Evolutionary conservation across 2,329 filamentous ascomycete genomes (phyloP).

Genomic region (Aotearoamyces nothofagi): DNA sequence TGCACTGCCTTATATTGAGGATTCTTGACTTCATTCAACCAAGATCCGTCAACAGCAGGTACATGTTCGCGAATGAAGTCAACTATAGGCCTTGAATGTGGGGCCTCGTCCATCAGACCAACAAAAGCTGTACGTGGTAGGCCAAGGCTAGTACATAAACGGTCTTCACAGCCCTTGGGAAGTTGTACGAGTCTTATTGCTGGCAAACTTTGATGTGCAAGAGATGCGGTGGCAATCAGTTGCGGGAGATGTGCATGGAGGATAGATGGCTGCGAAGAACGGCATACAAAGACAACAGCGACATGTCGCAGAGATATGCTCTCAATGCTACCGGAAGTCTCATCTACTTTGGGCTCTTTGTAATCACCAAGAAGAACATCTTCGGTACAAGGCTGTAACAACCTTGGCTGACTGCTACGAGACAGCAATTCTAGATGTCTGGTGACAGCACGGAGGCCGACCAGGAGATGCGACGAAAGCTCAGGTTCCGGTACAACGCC

Average conservation of each 20-base stretch:
- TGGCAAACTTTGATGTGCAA: constrained; percentile 20
- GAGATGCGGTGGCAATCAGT: constrained; percentile 35
- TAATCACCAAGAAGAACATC: not conserved
- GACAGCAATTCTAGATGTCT: constrained; percentile 28
- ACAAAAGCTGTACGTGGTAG: constrained; percentile 51
- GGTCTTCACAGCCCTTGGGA: constrained; percentile 41
- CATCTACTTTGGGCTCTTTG: constrained; percentile 1
- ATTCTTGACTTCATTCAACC: constrained; percentile 33
- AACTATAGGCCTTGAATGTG: constrained; percentile 38
- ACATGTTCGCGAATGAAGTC: constrained; percentile 39
- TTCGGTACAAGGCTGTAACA: not conserved
- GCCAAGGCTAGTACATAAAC: constrained; percentile 38
- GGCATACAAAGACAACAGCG: constrained; percentile 39
- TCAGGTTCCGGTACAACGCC: constrained; percentile 27
- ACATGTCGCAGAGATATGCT: constrained; percentile 7
- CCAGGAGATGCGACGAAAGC: constrained; percentile 39
- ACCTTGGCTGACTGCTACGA: constrained; percentile 6
- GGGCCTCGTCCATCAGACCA: constrained; percentile 39
- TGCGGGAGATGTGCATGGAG: constrained; percentile 46
- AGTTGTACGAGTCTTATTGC: constrained; percentile 45
- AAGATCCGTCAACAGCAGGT: constrained; percentile 33
- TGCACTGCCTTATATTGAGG: constrained; percentile 29
- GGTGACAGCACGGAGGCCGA: constrained; percentile 50
- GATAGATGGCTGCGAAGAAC: constrained; percentile 38
- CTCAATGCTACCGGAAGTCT: not conserved